Base-by-base conservation (phyloP, 176 grass and related monocot genomes). In the Poa annua region DNA sequence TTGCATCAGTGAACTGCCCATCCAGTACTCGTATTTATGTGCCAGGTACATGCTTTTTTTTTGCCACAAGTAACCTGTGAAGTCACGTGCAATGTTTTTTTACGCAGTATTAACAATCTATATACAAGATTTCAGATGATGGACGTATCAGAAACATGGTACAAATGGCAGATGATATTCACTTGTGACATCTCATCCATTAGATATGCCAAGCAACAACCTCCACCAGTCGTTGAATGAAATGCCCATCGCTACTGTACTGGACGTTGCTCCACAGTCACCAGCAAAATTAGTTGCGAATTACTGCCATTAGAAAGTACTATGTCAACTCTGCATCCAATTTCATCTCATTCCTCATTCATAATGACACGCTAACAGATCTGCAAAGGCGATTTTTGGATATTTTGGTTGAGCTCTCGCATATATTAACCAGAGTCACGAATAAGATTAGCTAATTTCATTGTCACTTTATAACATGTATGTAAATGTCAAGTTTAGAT, bases 11-110 rank as follows among this genome's bases (percentile, higher is more conserved):
- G 69, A 90, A 84, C 69, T 66, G 45, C 51, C 76, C 65, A 54
- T 12, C 26, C 52, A 90, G 87, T 84, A 90, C 70, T 84, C 70
- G 52, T 76, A 84, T 76, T 87, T 70, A 87, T 76, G 53, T 87
- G 70, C 41, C 61, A 55, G 33, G 68, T 84, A 83, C 80, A 87
- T 75, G 38, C 71, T 62, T 39, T 75, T 45, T 41, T 47, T 47
- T 47, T 42, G 41, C 44, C 75, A 57, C 59, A 77, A 80, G 81
- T 69, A 87, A 80, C 60, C 56, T 68, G 68, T 80, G 60, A 87
- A 63, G 60, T 62, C 69, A 76, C 84, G 77, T 69, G 82, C 25
- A 51, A 34, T 61, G 38, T 2, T 68, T 60, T 50, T 17, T 60
- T 80, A 53, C 49, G 49, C 67, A 79, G 67, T 42, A 61, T 52